These are phyloP conservation scores for Candida incommunis DNA, from an alignment of 805 yeast genomes.

Conservation along the genomic window DNA sequence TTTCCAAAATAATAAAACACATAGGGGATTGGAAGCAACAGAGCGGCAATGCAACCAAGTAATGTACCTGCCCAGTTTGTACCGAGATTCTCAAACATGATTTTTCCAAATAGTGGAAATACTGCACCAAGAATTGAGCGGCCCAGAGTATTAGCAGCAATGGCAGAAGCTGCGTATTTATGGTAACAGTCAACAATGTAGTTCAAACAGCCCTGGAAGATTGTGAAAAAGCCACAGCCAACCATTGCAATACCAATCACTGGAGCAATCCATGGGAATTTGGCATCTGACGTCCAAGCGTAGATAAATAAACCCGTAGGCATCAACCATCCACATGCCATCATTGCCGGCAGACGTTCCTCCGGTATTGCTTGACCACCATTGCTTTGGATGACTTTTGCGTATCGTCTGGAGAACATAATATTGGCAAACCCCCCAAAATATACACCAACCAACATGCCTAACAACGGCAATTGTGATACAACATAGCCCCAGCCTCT, in stretches of 20 bases:
- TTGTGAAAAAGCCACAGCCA: constrained; percentile 38
- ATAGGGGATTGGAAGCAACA: constrained; percentile 43
- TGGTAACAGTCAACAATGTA: constrained; percentile 50
- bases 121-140: constrained; percentile 47
- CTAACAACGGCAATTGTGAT: constrained; percentile 21
- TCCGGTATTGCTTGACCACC: constrained; percentile 44
- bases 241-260: constrained; percentile 40
- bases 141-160: constrained; percentile 48
- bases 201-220: constrained; percentile 46
- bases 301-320: constrained; percentile 44
- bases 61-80: constrained; percentile 42
- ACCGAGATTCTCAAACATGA: constrained; percentile 36
- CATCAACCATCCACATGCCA: constrained; percentile 30
- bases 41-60: constrained; percentile 34
- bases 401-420: constrained; percentile 16
- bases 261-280: constrained; percentile 34
- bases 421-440: constrained; percentile 21
- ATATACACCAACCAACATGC: constrained; percentile 20
- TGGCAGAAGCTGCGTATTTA: constrained; percentile 45
- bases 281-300: constrained; percentile 44
- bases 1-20: constrained; percentile 38
- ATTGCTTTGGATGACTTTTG: constrained; percentile 14
- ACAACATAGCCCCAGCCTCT: constrained; percentile 22
- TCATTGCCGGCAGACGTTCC: constrained; percentile 42
- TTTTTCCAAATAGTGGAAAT: constrained; percentile 45